phyloP scores from a whole-genome alignment of 768 basidiomycete species.

The Suillus subalutaceus region DNA sequence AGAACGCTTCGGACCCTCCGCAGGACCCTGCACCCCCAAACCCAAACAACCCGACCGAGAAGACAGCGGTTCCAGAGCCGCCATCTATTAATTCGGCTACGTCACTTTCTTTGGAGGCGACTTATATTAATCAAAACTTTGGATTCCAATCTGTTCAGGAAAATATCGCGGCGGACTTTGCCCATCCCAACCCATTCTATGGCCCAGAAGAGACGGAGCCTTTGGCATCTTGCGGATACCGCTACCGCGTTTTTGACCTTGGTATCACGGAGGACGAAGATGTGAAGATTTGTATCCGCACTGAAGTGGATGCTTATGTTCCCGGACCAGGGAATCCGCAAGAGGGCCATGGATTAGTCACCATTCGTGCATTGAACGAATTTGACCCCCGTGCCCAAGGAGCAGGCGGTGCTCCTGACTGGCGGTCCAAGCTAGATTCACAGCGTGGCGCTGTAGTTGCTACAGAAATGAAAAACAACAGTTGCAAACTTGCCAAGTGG shows the following conservation, averaged over 20 bases:
- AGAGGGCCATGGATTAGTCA: constrained; percentile 79
- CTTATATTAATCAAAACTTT: constrained; percentile 99
- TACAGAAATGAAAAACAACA: constrained; percentile 99
- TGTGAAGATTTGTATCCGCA: constrained; percentile 87
- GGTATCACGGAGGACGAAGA: constrained; percentile 91
- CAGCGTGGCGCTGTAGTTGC: constrained; percentile 98
- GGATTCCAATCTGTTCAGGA: constrained; percentile 94
- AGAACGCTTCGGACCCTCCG: constrained; percentile 95
- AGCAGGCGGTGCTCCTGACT: constrained; percentile 95
- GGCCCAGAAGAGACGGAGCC: constrained; percentile 92
- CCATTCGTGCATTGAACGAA: constrained; percentile 95
- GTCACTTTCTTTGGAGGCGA: constrained; percentile 93
- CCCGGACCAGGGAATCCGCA: constrained; percentile 60
- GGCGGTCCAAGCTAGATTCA: constrained; percentile 95
- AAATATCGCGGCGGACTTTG: constrained; percentile 68
- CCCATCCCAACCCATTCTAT: constrained; percentile 95
- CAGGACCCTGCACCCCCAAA: constrained; percentile 80
- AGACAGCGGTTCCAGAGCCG: constrained; percentile 59
- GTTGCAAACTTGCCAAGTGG: constrained; percentile 97
- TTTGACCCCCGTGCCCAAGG: constrained; percentile 91
- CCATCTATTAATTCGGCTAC: constrained; percentile 93
- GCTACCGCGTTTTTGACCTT: constrained; percentile 94
- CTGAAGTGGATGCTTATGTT: constrained; percentile 93
- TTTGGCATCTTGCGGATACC: constrained; percentile 93
- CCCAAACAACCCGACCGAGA: constrained; percentile 76